Evolutionary conservation across 1,284 basidiomycete species (phyloP), one percentile per base, ranked within the genome.

Genomic region (Fomitiporia mediterranea): DNA sequence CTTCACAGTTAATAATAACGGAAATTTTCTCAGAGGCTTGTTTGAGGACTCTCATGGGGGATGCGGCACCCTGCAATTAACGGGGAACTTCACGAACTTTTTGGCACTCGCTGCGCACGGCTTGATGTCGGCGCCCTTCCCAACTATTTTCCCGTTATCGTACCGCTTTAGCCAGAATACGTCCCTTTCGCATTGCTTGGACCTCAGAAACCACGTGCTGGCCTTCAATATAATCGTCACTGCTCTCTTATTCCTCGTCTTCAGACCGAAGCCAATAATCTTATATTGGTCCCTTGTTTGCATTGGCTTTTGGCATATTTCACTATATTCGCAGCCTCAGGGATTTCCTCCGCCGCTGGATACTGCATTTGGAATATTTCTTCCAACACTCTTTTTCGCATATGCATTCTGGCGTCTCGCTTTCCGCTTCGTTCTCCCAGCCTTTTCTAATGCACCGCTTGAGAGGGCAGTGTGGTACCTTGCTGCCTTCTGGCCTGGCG

Each of bases 261-360:
- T 94, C 42, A 83, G 88, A 2, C 90, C 90, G 0, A 81, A 77
- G 64, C 76, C 85, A 2, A 79, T 91, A 60, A 75, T 90, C 27
- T 72, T 82, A 3, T 91, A 80, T 70, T 90, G 86, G 87, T 85
- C 79, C 58, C 72, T 94, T 15, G 81, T 92, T 2, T 91, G 84
- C 71, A 84, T 94, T 44, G 92, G 92, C 0, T 94, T 83, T 67
- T 94, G 92, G 92, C 91, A 95, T 63, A 76, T 93, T 57, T 76
- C 81, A 1, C 76, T 94, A 25, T 91, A 91, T 62, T 89, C 88
- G 1, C 87, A 94, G 65, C 89, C 90, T 1, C 79, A 78, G 28
- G 75, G 74, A 1, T 80, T 78, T 23, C 90, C 89, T 6, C 90
- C 88, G 23, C 73, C 76, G 17, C 70, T 94, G 51, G 82, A 86